Evolutionary conservation across 2,329 filamentous ascomycete genomes (phyloP), one percentile per base, ranked within the genome.

Genomic region (Triangularia verruculosa): DNA sequence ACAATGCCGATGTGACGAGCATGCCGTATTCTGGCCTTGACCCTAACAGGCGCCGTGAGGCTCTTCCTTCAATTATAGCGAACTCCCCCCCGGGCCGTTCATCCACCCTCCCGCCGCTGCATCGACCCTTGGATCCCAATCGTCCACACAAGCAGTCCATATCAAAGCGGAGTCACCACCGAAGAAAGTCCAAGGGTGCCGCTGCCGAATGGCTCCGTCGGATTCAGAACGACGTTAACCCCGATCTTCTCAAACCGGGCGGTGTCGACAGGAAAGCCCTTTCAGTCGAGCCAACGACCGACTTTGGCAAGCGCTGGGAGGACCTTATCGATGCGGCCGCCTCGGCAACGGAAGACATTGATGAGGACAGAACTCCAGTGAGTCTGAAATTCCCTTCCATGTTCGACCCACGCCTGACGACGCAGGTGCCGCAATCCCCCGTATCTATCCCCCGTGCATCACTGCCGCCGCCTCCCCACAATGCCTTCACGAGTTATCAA

Each of bases 311-410:
- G 79, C 85, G 94, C 72, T 98, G 94, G 95, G 92, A 97, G 77
- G 94, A 98, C 76, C 83, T 98, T 65, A 96, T 98, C 68, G 93
- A 97, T 77, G 94, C 94, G 59, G 94, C 84, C 61, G 93, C 94
- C 30, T 97, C 92, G 66, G 93, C 93, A 27, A 96, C 92, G 2
- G 93, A 96, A 78, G 94, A 89, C 71, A 85, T 95, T 73, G 92
- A 96, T 75, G 93, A 93, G 73, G 93, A 97, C 76, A 86, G 94
- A 74, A 96, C 92, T 74, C 91, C 91, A 73, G 91, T 96, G 85
- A 82, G 88, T 83, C 70, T 68, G 70, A 68, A 71, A 67, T 71
- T 70, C 72, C 71, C 70, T 70, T 69, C 66, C 70, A 70, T 71
- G 76, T 77, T 73, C 82, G 79, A 73, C 80, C 81, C 68, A 65